Conservation (phyloP, 768 basidiomycete genomes). For the Gloeopeniophorella convolvens region DNA sequence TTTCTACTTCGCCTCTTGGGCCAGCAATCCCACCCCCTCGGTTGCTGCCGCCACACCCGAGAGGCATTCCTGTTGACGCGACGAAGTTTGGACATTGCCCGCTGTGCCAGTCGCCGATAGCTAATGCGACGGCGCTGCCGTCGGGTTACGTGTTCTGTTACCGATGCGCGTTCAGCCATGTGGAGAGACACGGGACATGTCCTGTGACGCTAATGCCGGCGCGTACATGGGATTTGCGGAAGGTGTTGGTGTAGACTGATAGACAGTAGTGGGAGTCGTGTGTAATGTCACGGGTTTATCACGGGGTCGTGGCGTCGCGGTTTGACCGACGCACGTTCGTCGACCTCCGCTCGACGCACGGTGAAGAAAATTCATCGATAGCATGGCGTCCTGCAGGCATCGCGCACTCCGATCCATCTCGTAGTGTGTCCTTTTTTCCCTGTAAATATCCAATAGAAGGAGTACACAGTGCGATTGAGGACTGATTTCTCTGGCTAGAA, state of each 20-base stretch:
- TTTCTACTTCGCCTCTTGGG: constrained; percentile 54
- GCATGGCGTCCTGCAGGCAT: constrained; percentile 4
- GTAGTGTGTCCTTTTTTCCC: neutral
- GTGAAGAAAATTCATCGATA: constrained; percentile 12
- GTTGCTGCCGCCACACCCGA: constrained; percentile 68
- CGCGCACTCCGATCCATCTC: constrained; percentile 1
- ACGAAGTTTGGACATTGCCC: constrained; percentile 78
- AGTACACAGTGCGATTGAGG: too few relatives aligned
- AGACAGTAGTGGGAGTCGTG: too few relatives aligned
- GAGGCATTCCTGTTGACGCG: constrained; percentile 57
- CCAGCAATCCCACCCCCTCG: constrained; percentile 72
- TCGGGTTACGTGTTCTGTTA: constrained; percentile 96
- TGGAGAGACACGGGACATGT: constrained; percentile 72
- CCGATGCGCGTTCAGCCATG: constrained; percentile 79
- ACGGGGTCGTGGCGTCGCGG: constrained; percentile 11
- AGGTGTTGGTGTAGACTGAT: constrained; percentile 68
- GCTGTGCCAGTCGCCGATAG: constrained; percentile 62
- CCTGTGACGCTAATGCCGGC: constrained; percentile 80
- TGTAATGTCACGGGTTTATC: constrained; percentile 5
- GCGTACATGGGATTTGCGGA: constrained; percentile 76
- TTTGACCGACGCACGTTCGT: constrained; percentile 45
- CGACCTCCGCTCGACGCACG: neutral
- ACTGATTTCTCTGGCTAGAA: too few relatives aligned
- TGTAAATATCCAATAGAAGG: neutral
- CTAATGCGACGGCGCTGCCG: constrained; percentile 85